Evolutionary conservation across 441 rosid genomes (phyloP).

Genomic region (Aquilaria agallochum): DNA sequence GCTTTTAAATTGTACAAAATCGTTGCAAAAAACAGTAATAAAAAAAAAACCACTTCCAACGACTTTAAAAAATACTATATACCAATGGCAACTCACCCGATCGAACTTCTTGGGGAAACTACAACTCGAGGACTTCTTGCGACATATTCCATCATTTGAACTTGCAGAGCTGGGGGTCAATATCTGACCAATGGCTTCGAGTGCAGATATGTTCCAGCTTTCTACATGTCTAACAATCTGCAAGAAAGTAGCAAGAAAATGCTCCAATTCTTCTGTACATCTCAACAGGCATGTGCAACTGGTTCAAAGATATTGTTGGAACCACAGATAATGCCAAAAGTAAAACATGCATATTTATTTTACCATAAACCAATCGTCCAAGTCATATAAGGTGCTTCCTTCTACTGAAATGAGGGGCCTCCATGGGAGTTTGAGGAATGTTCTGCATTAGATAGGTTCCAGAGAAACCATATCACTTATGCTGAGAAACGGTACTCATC

Average conservation of each 20-base stretch:
- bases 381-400: conserved; percentile 72
- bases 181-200: conserved; percentile 75
- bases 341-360: conserved; percentile 8
- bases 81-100: no score
- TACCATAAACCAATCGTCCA: conserved; percentile 47
- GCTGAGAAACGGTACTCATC: no score
- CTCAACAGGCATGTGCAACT: neutral
- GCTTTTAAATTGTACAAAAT: no score
- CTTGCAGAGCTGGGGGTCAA: conserved; percentile 40
- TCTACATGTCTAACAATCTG: conserved; percentile 79
- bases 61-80: no score
- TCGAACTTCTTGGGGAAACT: no score
- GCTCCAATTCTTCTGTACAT: neutral
- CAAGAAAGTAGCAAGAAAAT: neutral
- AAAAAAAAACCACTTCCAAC: no score
- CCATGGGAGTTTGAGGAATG: conserved; percentile 83
- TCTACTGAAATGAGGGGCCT: conserved; percentile 63
- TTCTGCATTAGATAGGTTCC: conserved; percentile 34
- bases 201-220: conserved; percentile 77
- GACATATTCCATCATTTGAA: neutral
- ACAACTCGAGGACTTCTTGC: no score
- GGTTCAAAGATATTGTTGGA: neutral
- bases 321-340: neutral
- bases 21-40: no score
- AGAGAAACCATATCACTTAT: no score